phyloP scores from a whole-genome alignment of 257 asterid genomes.

The Henckelia pumila region DNA sequence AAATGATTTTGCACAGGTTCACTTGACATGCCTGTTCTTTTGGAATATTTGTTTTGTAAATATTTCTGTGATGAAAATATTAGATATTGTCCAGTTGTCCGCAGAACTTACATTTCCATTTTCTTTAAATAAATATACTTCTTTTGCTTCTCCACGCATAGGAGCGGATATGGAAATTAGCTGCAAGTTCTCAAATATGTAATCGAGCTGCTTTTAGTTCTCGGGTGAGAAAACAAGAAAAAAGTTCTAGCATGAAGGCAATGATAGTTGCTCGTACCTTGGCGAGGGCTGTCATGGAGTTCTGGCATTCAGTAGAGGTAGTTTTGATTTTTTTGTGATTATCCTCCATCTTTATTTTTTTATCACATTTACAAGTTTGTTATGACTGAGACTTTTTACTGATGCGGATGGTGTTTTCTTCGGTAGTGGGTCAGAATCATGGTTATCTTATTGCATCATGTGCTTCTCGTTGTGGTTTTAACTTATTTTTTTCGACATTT shows the following conservation, averaged over 20 bases:
- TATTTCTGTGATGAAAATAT: slow-evolving; percentile 4
- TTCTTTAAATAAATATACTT: slow-evolving; percentile 19
- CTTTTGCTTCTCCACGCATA: slow-evolving; percentile 27
- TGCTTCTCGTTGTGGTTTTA: slow-evolving; percentile 17
- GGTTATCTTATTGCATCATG: slow-evolving; percentile 13
- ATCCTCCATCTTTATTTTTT: background rate
- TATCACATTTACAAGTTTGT: background rate
- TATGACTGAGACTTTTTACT: background rate
- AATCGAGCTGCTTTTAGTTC: slow-evolving; percentile 52
- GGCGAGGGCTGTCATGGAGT: slow-evolving; percentile 73
- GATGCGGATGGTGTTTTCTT: slow-evolving; percentile 9
- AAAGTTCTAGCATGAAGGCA: slow-evolving; percentile 40
- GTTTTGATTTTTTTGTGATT: background rate
- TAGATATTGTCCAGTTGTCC: slow-evolving; percentile 7
- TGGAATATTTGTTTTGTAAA: slow-evolving; percentile 10
- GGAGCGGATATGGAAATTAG: slow-evolving; percentile 92
- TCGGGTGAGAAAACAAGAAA: slow-evolving; percentile 46
- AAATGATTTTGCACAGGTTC: slow-evolving; percentile 97
- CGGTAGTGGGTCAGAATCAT: no score
- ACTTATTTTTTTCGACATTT: slow-evolving; percentile 9
- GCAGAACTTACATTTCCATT: slow-evolving; percentile 7
- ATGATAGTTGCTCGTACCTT: slow-evolving; percentile 61
- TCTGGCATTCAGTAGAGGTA: slow-evolving; percentile 85
- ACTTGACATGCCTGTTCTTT: slow-evolving; percentile 19
- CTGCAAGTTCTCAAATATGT: slow-evolving; percentile 66